Percentiles rank a stretch among this genome's conserved stretches.
Evolutionary conservation across 2,329 filamentous ascomycete species (phyloP).

Genomic region (Penicillium sp.): DNA sequence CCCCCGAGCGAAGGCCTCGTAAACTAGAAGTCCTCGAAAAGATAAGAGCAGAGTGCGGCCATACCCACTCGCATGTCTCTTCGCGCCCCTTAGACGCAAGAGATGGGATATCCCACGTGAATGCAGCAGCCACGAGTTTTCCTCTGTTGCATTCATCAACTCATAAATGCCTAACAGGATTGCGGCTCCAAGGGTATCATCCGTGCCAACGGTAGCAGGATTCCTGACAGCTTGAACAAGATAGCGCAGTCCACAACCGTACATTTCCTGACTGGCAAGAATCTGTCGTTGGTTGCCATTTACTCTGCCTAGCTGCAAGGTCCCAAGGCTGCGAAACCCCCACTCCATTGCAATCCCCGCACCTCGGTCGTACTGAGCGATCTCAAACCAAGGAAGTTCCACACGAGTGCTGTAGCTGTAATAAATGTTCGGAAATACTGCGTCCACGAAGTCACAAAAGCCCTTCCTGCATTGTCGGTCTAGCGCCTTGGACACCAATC

Average conservation of each 20-base stretch:
- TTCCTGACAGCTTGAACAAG: constrained; percentile 11
- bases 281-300: constrained; percentile 14
- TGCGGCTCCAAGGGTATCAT: constrained; percentile 19
- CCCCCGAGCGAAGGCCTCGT: constrained; percentile 15
- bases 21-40: constrained; percentile 22
- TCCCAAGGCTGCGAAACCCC: constrained; percentile 14
- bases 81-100: constrained; percentile 16
- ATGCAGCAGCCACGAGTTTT: constrained; percentile 22
- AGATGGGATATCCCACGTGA: constrained; percentile 18
- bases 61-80: constrained; percentile 15
- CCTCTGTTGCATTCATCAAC: constrained; percentile 15
- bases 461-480: constrained; percentile 16
- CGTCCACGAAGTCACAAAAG: constrained; percentile 18
- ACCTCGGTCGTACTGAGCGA: constrained; percentile 15
- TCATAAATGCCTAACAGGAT: constrained; percentile 22
- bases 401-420: constrained; percentile 16
- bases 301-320: constrained; percentile 16
- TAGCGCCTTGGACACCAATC: constrained; percentile 10
- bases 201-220: constrained; percentile 10
- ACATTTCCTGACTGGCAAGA: constrained; percentile 19
- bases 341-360: constrained; percentile 8
- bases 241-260: constrained; percentile 14
- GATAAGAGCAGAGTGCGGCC: constrained; percentile 20
- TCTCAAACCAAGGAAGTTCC: constrained; percentile 20
- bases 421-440: constrained; percentile 16